phyloP scores from a whole-genome alignment of 805 yeast genomes.

The Metschnikowia proteae region DNA sequence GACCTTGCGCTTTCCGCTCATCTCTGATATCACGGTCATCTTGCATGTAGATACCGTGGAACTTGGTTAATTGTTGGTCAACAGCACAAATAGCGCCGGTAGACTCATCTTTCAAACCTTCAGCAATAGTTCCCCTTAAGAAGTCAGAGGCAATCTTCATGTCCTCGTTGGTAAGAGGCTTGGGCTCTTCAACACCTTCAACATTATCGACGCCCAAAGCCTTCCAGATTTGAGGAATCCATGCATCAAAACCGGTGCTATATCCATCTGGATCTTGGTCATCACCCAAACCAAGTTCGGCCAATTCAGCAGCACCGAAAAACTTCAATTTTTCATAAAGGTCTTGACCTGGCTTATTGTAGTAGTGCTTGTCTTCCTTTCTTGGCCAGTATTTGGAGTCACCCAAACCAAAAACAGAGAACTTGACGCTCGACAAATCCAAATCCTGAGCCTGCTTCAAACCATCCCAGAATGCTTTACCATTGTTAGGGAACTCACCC shows the following conservation, averaged over 20 bases:
- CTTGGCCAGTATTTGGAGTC: constrained; percentile 95
- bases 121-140: constrained; percentile 90
- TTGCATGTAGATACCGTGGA: constrained; percentile 98
- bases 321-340: constrained; percentile 58
- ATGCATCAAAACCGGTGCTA: constrained; percentile 81
- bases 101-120: constrained; percentile 72
- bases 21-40: constrained; percentile 97
- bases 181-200: constrained; percentile 84
- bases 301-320: constrained; percentile 70
- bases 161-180: constrained; percentile 89
- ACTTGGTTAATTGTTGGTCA: constrained; percentile 92
- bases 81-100: constrained; percentile 90
- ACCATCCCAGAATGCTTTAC: constrained; percentile 72
- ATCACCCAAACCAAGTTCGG: constrained; percentile 85
- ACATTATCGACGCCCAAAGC: constrained; percentile 82
- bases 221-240: constrained; percentile 86
- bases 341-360: constrained; percentile 86
- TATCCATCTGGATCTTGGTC: constrained; percentile 97
- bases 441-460: constrained; percentile 57
- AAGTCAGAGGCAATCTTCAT: constrained; percentile 84
- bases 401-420: constrained; percentile 72
- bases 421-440: constrained; percentile 57
- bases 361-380: constrained; percentile 89
- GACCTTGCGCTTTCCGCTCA: constrained; percentile 83
- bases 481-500: constrained; percentile 84